These are phyloP conservation scores for Colletotrichum plurivorum DNA, from an alignment of 2,329 filamentous ascomycete species.

Conservation along the genomic window DNA sequence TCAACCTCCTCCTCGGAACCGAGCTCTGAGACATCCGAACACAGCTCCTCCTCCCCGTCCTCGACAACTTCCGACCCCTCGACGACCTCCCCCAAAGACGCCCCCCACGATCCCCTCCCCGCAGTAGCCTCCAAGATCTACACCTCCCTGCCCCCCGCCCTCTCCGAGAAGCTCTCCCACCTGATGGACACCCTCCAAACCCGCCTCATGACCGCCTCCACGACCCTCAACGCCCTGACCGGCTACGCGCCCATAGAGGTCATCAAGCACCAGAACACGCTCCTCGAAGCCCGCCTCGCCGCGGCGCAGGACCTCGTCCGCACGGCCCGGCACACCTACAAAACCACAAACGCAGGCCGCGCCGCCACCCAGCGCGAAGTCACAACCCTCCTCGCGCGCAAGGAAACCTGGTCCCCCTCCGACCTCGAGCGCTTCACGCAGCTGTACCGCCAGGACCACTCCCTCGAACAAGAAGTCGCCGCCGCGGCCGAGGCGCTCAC, in stretches of 20 bases:
- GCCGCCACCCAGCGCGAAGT: slow-evolving; percentile 95
- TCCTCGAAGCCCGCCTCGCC: slow-evolving; percentile 72
- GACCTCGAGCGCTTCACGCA: slow-evolving; percentile 96
- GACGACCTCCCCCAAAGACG: slow-evolving; percentile 18
- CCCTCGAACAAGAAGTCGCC: slow-evolving; percentile 88
- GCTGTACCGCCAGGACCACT: slow-evolving; percentile 92
- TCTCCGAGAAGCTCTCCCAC: slow-evolving; percentile 69
- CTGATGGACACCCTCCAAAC: slow-evolving; percentile 93
- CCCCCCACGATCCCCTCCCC: slow-evolving; percentile 24
- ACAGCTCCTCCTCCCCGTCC: slow-evolving; percentile 1
- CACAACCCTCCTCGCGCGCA: slow-evolving; percentile 91
- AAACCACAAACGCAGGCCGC: slow-evolving; percentile 85
- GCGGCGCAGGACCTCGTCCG: slow-evolving; percentile 77
- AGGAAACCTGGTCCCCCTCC: slow-evolving; percentile 88
- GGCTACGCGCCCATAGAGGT: slow-evolving; percentile 93
- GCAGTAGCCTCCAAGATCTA: slow-evolving; percentile 33
- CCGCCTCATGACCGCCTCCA: slow-evolving; percentile 86
- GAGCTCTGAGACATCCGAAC: slow-evolving; percentile 5
- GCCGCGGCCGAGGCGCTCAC: slow-evolving; percentile 80
- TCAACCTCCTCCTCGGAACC: slow-evolving; percentile 14
- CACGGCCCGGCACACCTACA: slow-evolving; percentile 81
- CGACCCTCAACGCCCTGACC: slow-evolving; percentile 93
- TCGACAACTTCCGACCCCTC: neutral
- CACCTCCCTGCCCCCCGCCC: slow-evolving; percentile 54
- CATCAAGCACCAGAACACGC: slow-evolving; percentile 83